Base-by-base conservation (phyloP, 2,329 filamentous ascomycete genomes). In the Bipolaris bicolor region DNA sequence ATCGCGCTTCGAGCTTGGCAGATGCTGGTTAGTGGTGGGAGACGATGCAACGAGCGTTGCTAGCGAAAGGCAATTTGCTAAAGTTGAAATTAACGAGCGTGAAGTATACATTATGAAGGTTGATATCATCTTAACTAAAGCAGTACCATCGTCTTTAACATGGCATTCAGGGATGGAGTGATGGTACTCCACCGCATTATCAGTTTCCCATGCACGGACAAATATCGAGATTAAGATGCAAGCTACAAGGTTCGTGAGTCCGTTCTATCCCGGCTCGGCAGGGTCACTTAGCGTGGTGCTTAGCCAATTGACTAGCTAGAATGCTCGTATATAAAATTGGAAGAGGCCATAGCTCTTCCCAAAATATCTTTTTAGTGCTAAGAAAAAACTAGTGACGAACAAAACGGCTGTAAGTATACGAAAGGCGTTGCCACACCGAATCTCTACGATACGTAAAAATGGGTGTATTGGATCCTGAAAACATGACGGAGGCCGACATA, bases 1-100 rank as follows among this genome's bases (percentile, higher is more conserved):
- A 57, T 61, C 55, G 40, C 57, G 57, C 44, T 48, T 63, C 39
- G 47, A 57, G n/a, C 54, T 15, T 1, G 53, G 7, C 13, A 49
- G 24, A 7, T 43, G 26, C 4, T 56, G 52, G 15, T 49, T 18
- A 18, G 33, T 54, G n/a, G 54, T 49, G 16, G 60, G 55, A 11
- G 54, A 31, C 13, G 60, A 52, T 34, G 47, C 26, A 54, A 54
- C 60, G 20, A 55, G n/a, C 13, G 52, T 37, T 53, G 55, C 20
- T 18, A 62, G 47, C 16, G 60, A 57, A 16, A 62, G 57, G 15
- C 40, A 45, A 45, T 7, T 33, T n/a, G 26, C 43, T n/a, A 45
- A 45, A 31, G 24, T 33, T 7, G 9, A 50, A 45, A 58, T 41
- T 15, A 60, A 56, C 11, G 51, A 52, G 33, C 49, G 48, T 48